phyloP scores from a whole-genome alignment of 2,329 filamentous ascomycete species.

The Ceratocystis diversiconidia region DNA sequence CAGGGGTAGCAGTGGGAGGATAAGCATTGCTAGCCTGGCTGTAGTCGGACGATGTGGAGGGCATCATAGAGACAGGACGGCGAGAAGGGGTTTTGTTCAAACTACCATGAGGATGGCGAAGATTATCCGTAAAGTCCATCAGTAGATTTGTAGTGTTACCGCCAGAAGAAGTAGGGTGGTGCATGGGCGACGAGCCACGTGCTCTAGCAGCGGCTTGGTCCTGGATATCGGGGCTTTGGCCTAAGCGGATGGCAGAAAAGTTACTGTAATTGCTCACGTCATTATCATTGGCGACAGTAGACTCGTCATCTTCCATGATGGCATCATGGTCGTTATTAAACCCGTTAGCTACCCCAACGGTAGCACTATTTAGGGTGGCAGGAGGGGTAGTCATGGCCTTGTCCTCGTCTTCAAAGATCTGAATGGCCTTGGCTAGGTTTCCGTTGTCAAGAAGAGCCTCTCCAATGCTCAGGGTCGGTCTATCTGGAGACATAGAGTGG shows the following conservation, averaged over 20 bases:
- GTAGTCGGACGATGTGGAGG: conserved; percentile 4
- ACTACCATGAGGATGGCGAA: conserved; percentile 28
- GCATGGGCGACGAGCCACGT: conserved; percentile 36
- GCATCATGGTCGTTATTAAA: conserved; percentile 8
- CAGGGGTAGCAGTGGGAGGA: conserved; percentile 31
- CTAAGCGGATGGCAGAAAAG: conserved; percentile 68
- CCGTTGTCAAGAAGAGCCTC: conserved; percentile 41
- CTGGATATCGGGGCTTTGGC: conserved; percentile 7
- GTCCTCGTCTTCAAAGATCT: conserved; percentile 46
- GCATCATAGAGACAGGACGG: conserved; percentile 22
- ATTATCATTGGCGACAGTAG: conserved; percentile 49
- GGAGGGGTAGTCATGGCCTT: conserved; percentile 18
- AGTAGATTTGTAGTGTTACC: conserved; percentile 62
- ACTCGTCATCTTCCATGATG: conserved; percentile 24
- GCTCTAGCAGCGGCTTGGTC: conserved; percentile 13
- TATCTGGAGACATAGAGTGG: conserved; percentile 12
- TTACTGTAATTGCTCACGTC: conserved; percentile 72
- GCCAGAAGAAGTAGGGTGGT: conserved; percentile 27
- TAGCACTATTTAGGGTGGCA: conserved; percentile 21
- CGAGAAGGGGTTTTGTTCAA: conserved; percentile 23
- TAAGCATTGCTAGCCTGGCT: conserved; percentile 15
- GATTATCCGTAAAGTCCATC: conserved; percentile 74
- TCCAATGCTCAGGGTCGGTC: conserved; percentile 33
- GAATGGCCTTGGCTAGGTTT: conserved; percentile 43
- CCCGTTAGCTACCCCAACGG: conserved; percentile 20